A percentile compares a stretch with the other conserved stretches of the same genome.
Conservation (phyloP, 805 yeast genomes). For the Sugiyamaella floridensis region DNA sequence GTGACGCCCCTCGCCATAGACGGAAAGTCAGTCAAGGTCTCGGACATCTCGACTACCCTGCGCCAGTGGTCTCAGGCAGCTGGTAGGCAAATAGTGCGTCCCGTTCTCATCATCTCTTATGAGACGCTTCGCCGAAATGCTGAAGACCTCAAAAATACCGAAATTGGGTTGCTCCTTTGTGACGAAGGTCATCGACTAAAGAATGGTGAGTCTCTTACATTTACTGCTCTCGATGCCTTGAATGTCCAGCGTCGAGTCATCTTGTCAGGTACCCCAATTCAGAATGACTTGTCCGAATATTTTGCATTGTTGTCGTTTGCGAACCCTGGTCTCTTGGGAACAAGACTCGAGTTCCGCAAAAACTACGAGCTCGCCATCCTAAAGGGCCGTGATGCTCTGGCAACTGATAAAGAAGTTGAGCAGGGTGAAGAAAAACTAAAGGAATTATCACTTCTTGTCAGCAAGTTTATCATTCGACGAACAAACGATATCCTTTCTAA, state of each 20-base stretch:
- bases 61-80: conserved; percentile 80
- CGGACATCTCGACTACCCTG: conserved; percentile 61
- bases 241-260: conserved; percentile 85
- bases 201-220: conserved; percentile 88
- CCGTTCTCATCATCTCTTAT: conserved; percentile 88
- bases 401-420: conserved; percentile 68
- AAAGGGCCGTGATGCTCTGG: conserved; percentile 82
- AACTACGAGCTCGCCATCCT: conserved; percentile 77
- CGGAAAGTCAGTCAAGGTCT: conserved; percentile 68
- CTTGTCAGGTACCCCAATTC: conserved; percentile 94
- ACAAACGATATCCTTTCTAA: conserved; percentile 92
- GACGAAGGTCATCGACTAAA: conserved; percentile 81
- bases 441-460: conserved; percentile 69
- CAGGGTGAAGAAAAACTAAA: conserved; percentile 62
- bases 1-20: conserved; percentile 85
- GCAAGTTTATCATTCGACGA: conserved; percentile 85
- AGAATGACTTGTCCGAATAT: conserved; percentile 89
- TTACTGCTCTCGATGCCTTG: conserved; percentile 76
- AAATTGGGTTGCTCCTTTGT: conserved; percentile 79
- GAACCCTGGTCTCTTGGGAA: conserved; percentile 87
- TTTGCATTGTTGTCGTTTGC: conserved; percentile 87
- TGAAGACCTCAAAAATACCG: conserved; percentile 62
- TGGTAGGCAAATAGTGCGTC: conserved; percentile 85
- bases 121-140: conserved; percentile 88
- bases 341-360: conserved; percentile 74